These are phyloP conservation scores for Lupinus albus DNA, from an alignment of 306 rosid genomes.

Conservation along the genomic window DNA sequence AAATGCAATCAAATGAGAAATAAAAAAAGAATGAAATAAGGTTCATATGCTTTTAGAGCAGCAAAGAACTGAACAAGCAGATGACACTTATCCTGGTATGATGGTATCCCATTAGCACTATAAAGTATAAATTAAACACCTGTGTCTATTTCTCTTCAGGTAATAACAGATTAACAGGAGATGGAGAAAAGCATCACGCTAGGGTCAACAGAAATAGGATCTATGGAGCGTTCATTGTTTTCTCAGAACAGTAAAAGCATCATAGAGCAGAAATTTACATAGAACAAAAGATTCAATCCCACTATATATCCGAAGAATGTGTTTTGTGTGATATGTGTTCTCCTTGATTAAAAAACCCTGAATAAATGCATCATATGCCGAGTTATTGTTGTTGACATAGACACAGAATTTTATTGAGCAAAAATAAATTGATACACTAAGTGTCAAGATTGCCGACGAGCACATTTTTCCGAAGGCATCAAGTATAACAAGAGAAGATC, in stretches of 20 bases:
- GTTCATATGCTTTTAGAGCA: not conserved
- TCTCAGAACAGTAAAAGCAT: slow-evolving; percentile 1
- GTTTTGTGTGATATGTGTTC: not conserved
- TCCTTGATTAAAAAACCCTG: slow-evolving; percentile 19
- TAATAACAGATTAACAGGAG: not conserved
- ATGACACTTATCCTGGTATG: slow-evolving; percentile 10
- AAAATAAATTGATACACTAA: slow-evolving; percentile 1
- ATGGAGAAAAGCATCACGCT: not conserved
- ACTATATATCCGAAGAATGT: slow-evolving; percentile 16
- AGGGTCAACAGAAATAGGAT: slow-evolving; percentile 21
- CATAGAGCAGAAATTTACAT: slow-evolving; percentile 3
- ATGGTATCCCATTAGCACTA: slow-evolving; percentile 11
- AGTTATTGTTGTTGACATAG: slow-evolving; percentile 13
- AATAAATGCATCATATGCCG: not conserved
- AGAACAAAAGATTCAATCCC: slow-evolving; percentile 13
- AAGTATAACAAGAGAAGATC: not conserved
- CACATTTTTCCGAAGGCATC: not conserved
- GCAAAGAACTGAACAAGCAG: slow-evolving; percentile 25
- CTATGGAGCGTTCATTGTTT: not conserved
- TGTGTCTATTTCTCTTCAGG: not conserved
- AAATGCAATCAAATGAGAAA: not conserved
- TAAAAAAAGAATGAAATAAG: not conserved
- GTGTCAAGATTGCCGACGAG: not conserved
- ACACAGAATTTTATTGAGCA: not conserved
- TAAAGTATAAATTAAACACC: slow-evolving; percentile 14